Evolutionary conservation across 148 eudicot genomes (phyloP).

Genomic region (Hydrangea macrophylla): DNA sequence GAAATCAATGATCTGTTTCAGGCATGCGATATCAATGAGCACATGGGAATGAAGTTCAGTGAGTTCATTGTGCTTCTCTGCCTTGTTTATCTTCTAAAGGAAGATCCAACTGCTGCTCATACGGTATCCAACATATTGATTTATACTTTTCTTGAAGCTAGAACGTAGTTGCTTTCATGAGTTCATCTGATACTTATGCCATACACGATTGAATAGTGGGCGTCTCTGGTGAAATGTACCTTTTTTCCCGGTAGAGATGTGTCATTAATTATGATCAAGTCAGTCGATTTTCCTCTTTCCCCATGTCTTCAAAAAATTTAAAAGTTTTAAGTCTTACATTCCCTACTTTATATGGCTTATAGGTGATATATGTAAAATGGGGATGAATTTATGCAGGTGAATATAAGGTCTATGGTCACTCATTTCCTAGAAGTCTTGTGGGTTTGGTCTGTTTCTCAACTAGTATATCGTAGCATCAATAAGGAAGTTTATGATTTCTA

Average conservation of each 20-base stretch:
- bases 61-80: constrained; percentile 93
- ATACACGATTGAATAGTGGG: not conserved
- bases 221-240: not conserved
- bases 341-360: too few relatives aligned
- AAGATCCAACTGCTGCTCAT: constrained; percentile 42
- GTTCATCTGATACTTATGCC: constrained; percentile 8
- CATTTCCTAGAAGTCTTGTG: too few relatives aligned
- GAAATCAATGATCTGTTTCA: constrained; percentile 67
- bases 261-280: too few relatives aligned
- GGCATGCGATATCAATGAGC: constrained; percentile 73
- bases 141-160: not conserved
- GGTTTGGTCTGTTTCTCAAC: too few relatives aligned
- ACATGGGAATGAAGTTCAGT: constrained; percentile 62
- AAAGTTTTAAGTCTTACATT: too few relatives aligned
- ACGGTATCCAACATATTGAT: constrained; percentile 38
- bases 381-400: too few relatives aligned
- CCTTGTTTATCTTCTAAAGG: constrained; percentile 84
- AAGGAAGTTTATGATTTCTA: constrained; percentile 1
- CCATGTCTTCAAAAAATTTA: too few relatives aligned
- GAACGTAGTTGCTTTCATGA: not conserved
- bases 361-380: too few relatives aligned
- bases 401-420: too few relatives aligned
- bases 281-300: too few relatives aligned
- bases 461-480: too few relatives aligned
- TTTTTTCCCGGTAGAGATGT: not conserved